Evolutionary conservation across 1,284 basidiomycete genomes (phyloP).

Genomic region (Sporisorium graminicola): DNA sequence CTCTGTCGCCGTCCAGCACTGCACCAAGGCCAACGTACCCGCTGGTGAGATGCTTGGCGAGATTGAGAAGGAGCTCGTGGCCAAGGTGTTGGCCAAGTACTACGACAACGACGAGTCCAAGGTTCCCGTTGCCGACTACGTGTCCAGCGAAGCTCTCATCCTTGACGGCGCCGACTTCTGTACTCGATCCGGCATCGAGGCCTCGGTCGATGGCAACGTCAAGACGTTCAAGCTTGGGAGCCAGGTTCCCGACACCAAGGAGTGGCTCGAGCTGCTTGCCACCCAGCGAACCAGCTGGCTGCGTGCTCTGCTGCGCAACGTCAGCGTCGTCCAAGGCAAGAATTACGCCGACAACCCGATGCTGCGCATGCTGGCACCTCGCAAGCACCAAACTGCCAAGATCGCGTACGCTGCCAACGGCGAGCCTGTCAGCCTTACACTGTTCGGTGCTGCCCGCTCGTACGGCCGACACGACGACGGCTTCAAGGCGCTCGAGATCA

Average conservation of each 20-base stretch:
- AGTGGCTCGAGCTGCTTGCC: conserved; percentile 88
- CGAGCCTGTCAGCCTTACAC: conserved; percentile 74
- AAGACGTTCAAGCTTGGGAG: conserved; percentile 51
- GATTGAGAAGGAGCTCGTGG: conserved; percentile 82
- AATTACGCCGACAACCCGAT: conserved; percentile 88
- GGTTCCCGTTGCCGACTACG: conserved; percentile 88
- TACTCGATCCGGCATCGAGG: conserved; percentile 72
- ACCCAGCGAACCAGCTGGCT: conserved; percentile 87
- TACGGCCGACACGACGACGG: conserved; percentile 79
- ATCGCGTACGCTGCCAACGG: conserved; percentile 73
- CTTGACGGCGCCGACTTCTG: conserved; percentile 71
- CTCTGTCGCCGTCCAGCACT: conserved; percentile 91
- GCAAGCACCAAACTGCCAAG: conserved; percentile 81
- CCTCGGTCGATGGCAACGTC: conserved; percentile 73
- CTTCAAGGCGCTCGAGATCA: conserved; percentile 84
- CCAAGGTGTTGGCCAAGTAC: conserved; percentile 83
- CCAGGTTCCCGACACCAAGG: conserved; percentile 67
- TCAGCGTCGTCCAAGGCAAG: conserved; percentile 75
- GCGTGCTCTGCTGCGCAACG: conserved; percentile 83
- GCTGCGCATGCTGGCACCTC: conserved; percentile 86
- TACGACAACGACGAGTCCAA: conserved; percentile 84
- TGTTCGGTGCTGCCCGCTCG: conserved; percentile 84
- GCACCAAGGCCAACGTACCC: conserved; percentile 89
- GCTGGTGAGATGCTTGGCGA: conserved; percentile 90
- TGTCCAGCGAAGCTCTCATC: conserved; percentile 74